Conservation (phyloP, 139 green algal species). For the Picochlorum costavermella region DNA sequence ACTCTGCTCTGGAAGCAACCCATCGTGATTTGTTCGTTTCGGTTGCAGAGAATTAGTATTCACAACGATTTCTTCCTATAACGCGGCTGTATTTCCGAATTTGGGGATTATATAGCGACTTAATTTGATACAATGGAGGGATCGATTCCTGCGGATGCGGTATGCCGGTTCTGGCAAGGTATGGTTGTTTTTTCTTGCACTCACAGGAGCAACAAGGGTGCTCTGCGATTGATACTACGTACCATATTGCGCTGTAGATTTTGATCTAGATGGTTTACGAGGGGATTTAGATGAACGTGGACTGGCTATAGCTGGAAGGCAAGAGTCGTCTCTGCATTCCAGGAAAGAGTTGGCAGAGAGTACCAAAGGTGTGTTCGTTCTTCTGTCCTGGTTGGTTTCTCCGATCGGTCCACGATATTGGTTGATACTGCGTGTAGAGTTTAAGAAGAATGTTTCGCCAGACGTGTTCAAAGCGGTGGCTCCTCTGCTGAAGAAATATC, state of each 20-base stretch:
- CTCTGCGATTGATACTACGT: neutral
- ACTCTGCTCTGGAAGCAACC: too few relatives aligned
- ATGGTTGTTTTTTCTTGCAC: neutral
- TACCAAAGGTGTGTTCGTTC: slow-evolving; percentile 35
- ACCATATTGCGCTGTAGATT: slow-evolving; percentile 41
- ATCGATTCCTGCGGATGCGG: neutral
- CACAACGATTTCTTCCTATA: too few relatives aligned
- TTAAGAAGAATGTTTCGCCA: slow-evolving; percentile 18
- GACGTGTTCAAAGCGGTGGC: slow-evolving; percentile 44
- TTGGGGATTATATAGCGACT: neutral
- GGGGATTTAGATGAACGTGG: slow-evolving; percentile 71
- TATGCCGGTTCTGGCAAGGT: slow-evolving; percentile 22
- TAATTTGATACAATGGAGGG: neutral
- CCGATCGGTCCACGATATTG: neutral
- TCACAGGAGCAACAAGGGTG: neutral
- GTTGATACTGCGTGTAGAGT: slow-evolving; percentile 21
- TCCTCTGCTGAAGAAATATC: slow-evolving; percentile 74
- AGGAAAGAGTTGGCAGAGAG: slow-evolving; percentile 50
- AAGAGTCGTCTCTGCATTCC: slow-evolving; percentile 59
- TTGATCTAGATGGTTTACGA: slow-evolving; percentile 73
- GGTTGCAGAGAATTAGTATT: too few relatives aligned
- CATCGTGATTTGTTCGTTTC: too few relatives aligned
- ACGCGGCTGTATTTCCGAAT: too few relatives aligned
- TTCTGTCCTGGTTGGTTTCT: too few relatives aligned
- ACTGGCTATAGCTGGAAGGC: slow-evolving; percentile 66